phyloP scores from a whole-genome alignment of 2,329 filamentous ascomycete genomes.

The Venturia nashicola region DNA sequence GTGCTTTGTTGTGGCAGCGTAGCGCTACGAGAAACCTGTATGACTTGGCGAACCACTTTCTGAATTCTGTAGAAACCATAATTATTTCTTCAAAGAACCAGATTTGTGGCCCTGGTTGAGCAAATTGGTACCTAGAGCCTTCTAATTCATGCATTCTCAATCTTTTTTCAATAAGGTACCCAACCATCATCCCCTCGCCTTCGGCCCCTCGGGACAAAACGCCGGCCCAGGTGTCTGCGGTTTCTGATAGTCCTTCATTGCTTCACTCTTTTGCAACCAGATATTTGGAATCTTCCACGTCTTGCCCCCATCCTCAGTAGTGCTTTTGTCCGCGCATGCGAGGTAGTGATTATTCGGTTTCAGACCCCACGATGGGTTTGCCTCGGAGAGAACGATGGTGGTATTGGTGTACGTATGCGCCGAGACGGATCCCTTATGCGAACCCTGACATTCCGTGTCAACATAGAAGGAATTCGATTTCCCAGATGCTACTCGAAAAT shows the following conservation, averaged over 20 bases:
- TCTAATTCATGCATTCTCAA: too few species aligned
- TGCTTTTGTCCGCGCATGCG: neutral
- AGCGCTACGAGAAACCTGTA: too few species aligned
- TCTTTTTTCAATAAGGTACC: too few species aligned
- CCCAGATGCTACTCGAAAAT: neutral
- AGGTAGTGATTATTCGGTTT: constrained; percentile 1
- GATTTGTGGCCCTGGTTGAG: too few species aligned
- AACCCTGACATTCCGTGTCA: constrained; percentile 5
- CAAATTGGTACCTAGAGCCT: too few species aligned
- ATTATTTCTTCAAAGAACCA: too few species aligned
- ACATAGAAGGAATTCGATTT: constrained; percentile 7
- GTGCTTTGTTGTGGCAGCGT: too few species aligned
- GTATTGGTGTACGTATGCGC: constrained; percentile 5
- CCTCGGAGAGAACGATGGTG: neutral
- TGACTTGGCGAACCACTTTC: too few species aligned
- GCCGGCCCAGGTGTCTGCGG: neutral
- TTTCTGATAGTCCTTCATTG: constrained; percentile 1
- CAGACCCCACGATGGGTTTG: neutral
- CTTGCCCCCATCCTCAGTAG: constrained; percentile 3
- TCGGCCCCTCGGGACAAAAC: neutral
- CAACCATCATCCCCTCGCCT: neutral
- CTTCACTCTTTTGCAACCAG: neutral
- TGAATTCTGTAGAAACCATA: too few species aligned
- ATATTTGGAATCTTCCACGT: constrained; percentile 5
- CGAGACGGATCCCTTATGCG: neutral